Base-by-base conservation (phyloP, 2,329 filamentous ascomycete genomes). In the Juglanconis sp. region DNA sequence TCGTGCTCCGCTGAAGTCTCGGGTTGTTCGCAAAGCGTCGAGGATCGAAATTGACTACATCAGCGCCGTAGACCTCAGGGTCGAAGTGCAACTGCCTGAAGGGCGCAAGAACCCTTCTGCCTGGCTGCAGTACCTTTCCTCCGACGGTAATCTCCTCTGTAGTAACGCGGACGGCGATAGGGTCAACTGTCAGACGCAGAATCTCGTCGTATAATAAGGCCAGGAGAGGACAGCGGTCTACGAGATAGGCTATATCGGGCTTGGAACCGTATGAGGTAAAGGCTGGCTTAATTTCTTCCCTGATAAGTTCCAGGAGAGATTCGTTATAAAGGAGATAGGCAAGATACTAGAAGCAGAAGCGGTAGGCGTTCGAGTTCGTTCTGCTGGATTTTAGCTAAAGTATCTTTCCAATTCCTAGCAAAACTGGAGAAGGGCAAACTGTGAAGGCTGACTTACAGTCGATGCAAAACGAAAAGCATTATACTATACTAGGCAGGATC, bases 61-160 rank as follows among this genome's bases (percentile, higher is more conserved):
- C 51, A n/a, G 17, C 5, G 15, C 56, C 56, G 17, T 53, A 58
- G n/a, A 53, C 56, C 5, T 9, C 32, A 6, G 50, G 3, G 11
- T 53, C 31, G 13, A 42, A 32, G 17, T 58, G 56, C 40, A 58
- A 13, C 15, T 58, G 56, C 50, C 51, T 46, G 7, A 53, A 53
- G 15, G 56, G 40, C 56, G 51, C 51, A 15, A 58, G 32, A 2
- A 58, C 30, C 32, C 40, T 53, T 2, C 50, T 30, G 34, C 56
- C 56, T 2, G 50, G 56, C 38, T 58, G 40, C n/a, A 53, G 13
- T 0, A 15, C n/a, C 17, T 58, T 58, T 3, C 50, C 56, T 13
- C 56, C 50, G n/a, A 58, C 36, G 0, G 13, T 47, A 2, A 53
- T 38, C 32, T 44, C 9, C 8, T 38, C 38, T 8, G 50, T 47